A percentile compares a stretch with the other conserved stretches of the same genome.
Conservation (phyloP, 306 rosid genomes). For the Vigna mungo region DNA sequence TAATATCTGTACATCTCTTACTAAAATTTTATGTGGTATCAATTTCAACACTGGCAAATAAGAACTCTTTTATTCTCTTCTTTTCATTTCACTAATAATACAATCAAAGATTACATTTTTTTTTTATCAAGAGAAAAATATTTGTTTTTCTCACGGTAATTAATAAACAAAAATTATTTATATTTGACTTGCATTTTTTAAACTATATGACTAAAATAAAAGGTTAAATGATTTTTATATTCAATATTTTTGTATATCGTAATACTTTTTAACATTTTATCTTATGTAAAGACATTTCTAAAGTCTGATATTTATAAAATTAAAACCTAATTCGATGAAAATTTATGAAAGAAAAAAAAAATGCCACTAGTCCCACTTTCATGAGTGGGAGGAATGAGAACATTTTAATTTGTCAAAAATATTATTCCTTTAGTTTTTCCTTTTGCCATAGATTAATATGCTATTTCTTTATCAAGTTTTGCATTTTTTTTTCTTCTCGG, state of each 20-base stretch:
- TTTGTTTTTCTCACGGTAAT: neutral
- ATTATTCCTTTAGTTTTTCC: constrained; percentile 17
- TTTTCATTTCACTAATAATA: neutral
- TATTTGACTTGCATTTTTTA: neutral
- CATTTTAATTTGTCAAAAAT: constrained; percentile 24
- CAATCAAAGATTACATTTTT: neutral
- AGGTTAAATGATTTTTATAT: neutral
- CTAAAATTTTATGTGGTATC: neutral
- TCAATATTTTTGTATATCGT: neutral
- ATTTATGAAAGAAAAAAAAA: neutral
- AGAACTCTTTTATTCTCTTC: neutral
- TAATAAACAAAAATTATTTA: neutral
- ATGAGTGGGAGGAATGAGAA: constrained; percentile 24
- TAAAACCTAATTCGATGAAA: neutral
- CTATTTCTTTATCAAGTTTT: neutral
- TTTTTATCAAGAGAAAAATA: neutral
- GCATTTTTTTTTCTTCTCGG: neutral
- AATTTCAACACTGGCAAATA: neutral
- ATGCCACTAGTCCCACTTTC: constrained; percentile 20
- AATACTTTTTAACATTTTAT: neutral
- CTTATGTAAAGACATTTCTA: neutral
- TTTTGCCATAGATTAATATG: constrained; percentile 15
- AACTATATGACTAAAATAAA: neutral
- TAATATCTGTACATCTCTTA: neutral
- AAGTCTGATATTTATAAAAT: neutral